Conservation (phyloP, 2,329 filamentous ascomycete species). For the Pseudopithomyces chartarum region DNA sequence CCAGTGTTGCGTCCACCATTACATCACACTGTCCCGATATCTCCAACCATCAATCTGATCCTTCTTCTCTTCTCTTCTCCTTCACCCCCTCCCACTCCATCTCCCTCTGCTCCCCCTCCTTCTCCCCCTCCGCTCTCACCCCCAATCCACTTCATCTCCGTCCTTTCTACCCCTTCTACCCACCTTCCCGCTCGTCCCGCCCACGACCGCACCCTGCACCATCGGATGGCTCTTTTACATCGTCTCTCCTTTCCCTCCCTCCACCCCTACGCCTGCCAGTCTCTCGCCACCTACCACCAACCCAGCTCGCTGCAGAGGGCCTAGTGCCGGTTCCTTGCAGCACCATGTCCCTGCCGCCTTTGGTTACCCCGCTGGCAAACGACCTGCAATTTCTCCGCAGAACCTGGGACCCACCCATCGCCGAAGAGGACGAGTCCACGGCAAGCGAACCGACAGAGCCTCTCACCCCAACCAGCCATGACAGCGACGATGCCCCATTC, state of each 20-base stretch:
- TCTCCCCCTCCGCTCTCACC: no score
- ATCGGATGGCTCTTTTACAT: conserved; percentile 42
- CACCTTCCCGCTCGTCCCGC: neutral
- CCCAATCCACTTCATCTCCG: no score
- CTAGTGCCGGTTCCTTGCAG: conserved; percentile 22
- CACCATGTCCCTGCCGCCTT: conserved; percentile 30
- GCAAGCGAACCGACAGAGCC: conserved; percentile 47
- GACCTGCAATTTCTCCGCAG: conserved; percentile 29
- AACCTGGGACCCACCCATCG: conserved; percentile 34
- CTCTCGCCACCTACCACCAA: conserved; percentile 34
- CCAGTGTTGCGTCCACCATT: neutral
- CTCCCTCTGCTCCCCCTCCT: no score
- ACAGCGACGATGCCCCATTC: conserved; percentile 36
- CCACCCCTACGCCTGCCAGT: conserved; percentile 22
- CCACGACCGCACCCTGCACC: conserved; percentile 12
- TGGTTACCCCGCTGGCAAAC: conserved; percentile 25
- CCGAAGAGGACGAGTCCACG: conserved; percentile 47
- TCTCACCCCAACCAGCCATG: conserved; percentile 44
- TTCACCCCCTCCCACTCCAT: no score
- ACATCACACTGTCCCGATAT: neutral
- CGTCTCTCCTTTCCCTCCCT: conserved; percentile 26
- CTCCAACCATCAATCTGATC: no score
- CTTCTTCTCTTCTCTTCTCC: no score
- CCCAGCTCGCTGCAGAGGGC: conserved; percentile 43
- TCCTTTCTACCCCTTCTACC: no score